These are phyloP conservation scores for Fusarium odoratissimum DNA, from an alignment of 2,329 filamentous ascomycete genomes.

Conservation along the genomic window DNA sequence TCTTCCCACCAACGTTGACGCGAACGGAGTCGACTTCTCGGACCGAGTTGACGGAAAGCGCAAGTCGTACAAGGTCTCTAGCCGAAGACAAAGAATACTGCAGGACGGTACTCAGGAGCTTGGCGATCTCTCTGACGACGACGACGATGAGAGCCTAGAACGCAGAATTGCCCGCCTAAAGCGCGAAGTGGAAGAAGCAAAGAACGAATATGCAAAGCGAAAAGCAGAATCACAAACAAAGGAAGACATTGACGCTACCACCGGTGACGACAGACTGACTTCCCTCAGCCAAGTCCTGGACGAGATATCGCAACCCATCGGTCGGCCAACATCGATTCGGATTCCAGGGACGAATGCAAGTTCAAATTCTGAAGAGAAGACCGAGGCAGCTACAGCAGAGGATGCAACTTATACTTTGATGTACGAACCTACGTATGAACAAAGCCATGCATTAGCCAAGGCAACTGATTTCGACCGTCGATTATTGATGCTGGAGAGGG, in stretches of 20 bases:
- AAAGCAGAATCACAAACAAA: slow-evolving; percentile 59
- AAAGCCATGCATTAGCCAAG: slow-evolving; percentile 79
- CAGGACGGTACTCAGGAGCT: slow-evolving; percentile 74
- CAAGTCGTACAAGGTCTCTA: slow-evolving; percentile 84
- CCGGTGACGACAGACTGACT: slow-evolving; percentile 57
- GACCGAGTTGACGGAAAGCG: slow-evolving; percentile 86
- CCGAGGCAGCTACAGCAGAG: slow-evolving; percentile 35
- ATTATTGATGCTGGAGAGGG: slow-evolving; percentile 80
- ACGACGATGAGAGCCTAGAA: slow-evolving; percentile 79
- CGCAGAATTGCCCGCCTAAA: slow-evolving; percentile 84
- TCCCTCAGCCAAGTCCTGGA: slow-evolving; percentile 80
- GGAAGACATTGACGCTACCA: slow-evolving; percentile 60
- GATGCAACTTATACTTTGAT: slow-evolving; percentile 71
- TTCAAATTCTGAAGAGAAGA: slow-evolving; percentile 29
- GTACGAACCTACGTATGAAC: slow-evolving; percentile 72
- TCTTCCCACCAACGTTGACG: slow-evolving; percentile 78
- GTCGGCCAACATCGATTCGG: slow-evolving; percentile 20
- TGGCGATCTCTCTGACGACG: slow-evolving; percentile 80
- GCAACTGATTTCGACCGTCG: slow-evolving; percentile 90
- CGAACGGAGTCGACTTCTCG: slow-evolving; percentile 85
- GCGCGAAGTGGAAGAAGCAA: slow-evolving; percentile 82
- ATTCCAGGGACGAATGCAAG: slow-evolving; percentile 16
- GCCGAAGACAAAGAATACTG: slow-evolving; percentile 71
- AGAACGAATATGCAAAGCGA: slow-evolving; percentile 69
- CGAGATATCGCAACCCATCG: slow-evolving; percentile 61